These are phyloP conservation scores for Colletotrichum costaricense DNA, from an alignment of 2,329 filamentous ascomycete genomes.

Conservation along the genomic window DNA sequence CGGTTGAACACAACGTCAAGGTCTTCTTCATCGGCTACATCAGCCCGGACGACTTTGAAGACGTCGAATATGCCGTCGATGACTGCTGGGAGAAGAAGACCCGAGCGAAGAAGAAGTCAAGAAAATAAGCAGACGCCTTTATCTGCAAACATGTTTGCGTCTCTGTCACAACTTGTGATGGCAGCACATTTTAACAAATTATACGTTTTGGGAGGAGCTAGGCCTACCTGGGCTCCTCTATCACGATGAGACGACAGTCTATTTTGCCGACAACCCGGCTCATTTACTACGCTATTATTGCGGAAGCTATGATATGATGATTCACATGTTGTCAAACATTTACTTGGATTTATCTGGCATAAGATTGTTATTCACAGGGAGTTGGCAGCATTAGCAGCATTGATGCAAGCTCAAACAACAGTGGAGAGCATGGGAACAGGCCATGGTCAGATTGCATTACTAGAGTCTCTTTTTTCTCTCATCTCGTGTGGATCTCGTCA, in stretches of 20 bases:
- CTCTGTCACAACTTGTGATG: neutral
- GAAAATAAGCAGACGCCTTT: neutral
- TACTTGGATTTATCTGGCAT: neutral
- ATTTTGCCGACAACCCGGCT: neutral
- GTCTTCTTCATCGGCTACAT: conserved; percentile 69
- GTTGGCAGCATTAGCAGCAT: neutral
- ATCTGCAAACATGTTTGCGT: conserved; percentile 18
- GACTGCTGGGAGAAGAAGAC: conserved; percentile 61
- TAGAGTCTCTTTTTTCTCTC: conserved; percentile 8
- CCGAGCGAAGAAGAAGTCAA: conserved; percentile 42
- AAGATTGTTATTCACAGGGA: neutral
- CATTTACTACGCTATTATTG: neutral
- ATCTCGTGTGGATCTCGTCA: neutral
- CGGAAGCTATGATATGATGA: neutral
- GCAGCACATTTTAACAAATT: neutral
- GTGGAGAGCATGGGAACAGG: conserved; percentile 4
- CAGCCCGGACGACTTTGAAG: conserved; percentile 49
- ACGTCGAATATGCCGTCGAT: conserved; percentile 58
- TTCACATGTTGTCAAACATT: conserved; percentile 1
- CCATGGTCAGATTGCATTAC: conserved; percentile 12
- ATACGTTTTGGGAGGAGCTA: conserved; percentile 1
- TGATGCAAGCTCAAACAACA: neutral
- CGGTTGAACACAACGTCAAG: conserved; percentile 67
- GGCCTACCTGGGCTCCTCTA: neutral
- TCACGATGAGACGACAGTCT: conserved; percentile 5